Evolutionary conservation across 2,329 filamentous ascomycete genomes (phyloP), one percentile per base, ranked within the genome.

Genomic region (Alternaria triticimaculans): DNA sequence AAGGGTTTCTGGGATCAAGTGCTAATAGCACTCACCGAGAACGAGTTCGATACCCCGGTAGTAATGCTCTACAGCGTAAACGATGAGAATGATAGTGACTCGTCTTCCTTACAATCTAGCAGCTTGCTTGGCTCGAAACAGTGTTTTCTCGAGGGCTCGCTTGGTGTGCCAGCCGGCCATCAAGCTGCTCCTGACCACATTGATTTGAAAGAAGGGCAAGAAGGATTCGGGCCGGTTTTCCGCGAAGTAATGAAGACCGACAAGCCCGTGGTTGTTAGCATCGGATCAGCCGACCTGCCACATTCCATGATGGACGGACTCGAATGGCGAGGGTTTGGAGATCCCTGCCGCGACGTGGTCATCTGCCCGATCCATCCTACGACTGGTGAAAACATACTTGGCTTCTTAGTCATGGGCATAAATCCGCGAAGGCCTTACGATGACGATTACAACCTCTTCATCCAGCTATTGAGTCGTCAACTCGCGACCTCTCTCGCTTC

Each of bases 391-490:
- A 87, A 86, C 3, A 89, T 92, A 1, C 86, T 94, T 1, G 93
- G 92, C 1, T 96, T 96, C 73, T 84, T 96, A 9, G 87, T 96
- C 3, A 84, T 96, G 76, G 93, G 92, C 5, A 84, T 92, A 10
- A 96, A 96, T 74, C 92, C 93, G 2, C 84, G 92, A 45, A 85
- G 92, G 54, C 92, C 91, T 0, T 96, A 92, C 71, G 91, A 96
- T 70, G 89, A 91, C 41, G 92, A 95, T 68, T 96, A 95, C 73
- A 87, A 88, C 65, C 83, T 95, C 0, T 96, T 95, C 71, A 85
- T 95, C 41, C 89, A 92, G 70, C 84, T 95, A 1, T 81, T 95
- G 6, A 90, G 89, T 50, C 87, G 92, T 21, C 92, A 95, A 75
- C 83, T 95, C 9, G 91, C 90, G 9, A 95, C 92, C 0, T 93